Base-by-base conservation (phyloP, 805 yeast species). In the Metschnikowia peoriensis region DNA sequence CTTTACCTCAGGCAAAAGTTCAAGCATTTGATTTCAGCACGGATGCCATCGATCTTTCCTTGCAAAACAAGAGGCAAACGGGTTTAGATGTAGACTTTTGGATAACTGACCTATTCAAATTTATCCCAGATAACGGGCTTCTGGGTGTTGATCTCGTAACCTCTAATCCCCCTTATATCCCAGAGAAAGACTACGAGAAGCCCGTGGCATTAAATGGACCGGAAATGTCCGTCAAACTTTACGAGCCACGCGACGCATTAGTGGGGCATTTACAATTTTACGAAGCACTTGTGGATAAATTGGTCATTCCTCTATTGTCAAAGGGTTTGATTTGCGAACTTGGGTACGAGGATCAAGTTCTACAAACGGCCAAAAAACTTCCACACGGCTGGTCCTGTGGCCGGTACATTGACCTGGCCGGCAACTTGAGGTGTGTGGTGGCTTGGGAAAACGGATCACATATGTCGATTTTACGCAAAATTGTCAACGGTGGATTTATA, bases 161-260 rank as follows among this genome's bases (percentile, higher is more conserved):
- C 0, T 82, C 96, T n/a, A 93, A 93, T 60, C 99, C 99, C 0
- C 99, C 99, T 0, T 93, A 93, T 63, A 85, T 92, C 6, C 82
- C 89, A 0, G 7, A 32, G 1, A 44, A 56, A 0, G 83, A 84
- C 45, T 79, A 79, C 61, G 55, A 55, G 9, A 61, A 67, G 4
- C 68, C 78, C 0, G 46, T 67, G 10, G 41, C 46, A 1, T 45
- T 10, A 8, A 64, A 66, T 38, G 83, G 82, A 3, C 81, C 84
- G 0, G 87, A 83, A 51, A 64, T 61, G 43, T 86, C 96, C 0
- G 98, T 93, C 0, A 70, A 78, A 39, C 39, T 67, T 11, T 85
- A 79, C 66, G 99, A 93, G 68, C 98, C 99, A 0, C 61, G 64
- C 28, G 64, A 81, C 15, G 98, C 98, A 0, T 72, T 93, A n/a